Percentiles rank a stretch among this genome's conserved stretches.
Conservation (phyloP, 139 green algal genomes). For the Picochlorum sp. region DNA sequence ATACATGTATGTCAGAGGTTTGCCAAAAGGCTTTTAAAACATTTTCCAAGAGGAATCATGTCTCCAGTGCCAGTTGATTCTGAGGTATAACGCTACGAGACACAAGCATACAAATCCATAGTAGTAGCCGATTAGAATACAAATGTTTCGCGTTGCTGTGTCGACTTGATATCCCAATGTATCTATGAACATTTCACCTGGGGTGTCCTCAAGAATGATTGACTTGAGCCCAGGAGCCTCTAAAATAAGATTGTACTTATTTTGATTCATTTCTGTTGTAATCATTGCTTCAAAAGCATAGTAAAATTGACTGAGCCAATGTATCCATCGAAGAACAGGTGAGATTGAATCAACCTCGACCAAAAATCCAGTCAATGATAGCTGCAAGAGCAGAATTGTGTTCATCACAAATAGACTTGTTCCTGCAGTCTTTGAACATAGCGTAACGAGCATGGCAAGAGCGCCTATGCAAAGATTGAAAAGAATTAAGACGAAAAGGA, state of each 20-base stretch:
- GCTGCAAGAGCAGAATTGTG: conserved; percentile 60
- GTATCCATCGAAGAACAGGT: conserved; percentile 46
- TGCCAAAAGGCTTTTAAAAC: too few species aligned
- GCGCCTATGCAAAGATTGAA: conserved; percentile 42
- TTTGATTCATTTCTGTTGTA: conserved; percentile 42
- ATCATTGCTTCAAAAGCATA: conserved; percentile 22
- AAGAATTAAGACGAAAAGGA: conserved; percentile 43
- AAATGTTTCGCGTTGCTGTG: not conserved
- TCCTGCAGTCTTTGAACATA: conserved; percentile 35
- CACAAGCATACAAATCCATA: not conserved
- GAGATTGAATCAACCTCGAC: conserved; percentile 23
- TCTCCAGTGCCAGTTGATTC: not conserved
- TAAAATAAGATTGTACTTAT: conserved; percentile 24
- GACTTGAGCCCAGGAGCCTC: conserved; percentile 29
- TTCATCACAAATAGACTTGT: conserved; percentile 61
- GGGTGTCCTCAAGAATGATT: conserved; percentile 16
- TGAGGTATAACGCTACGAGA: not conserved
- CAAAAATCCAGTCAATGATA: conserved; percentile 52
- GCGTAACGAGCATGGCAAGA: conserved; percentile 46
- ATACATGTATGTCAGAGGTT: too few species aligned
- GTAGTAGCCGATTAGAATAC: not conserved
- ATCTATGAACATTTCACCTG: conserved; percentile 41
- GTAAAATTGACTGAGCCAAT: conserved; percentile 46
- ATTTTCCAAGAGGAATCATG: not conserved
- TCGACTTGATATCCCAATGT: conserved; percentile 9